Percentiles rank a stretch among this genome's conserved stretches.
Conservation (phyloP, 441 rosid species). For the Metrosideros polymorpha region DNA sequence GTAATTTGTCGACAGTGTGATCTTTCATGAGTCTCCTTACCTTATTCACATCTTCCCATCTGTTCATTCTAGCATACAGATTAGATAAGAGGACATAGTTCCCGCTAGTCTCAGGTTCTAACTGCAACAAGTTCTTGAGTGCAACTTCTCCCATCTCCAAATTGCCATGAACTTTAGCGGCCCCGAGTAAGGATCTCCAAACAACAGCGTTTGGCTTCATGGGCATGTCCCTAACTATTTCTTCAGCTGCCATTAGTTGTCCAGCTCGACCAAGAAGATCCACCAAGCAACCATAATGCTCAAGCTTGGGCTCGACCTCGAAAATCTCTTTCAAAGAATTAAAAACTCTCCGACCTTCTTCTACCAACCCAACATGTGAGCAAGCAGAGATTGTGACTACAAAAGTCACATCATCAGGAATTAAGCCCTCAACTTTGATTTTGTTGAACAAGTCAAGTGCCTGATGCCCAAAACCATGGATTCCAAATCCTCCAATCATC, state of each 20-base stretch:
- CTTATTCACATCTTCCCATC: constrained; percentile 49
- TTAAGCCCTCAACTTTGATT: constrained; percentile 23
- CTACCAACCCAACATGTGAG: constrained; percentile 48
- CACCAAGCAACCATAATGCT: constrained; percentile 56
- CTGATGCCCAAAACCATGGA: constrained; percentile 38
- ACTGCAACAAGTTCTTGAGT: constrained; percentile 25
- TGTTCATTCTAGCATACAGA: constrained; percentile 39
- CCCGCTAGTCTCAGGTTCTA: constrained; percentile 43
- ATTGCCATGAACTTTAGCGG: constrained; percentile 45
- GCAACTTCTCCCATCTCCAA: constrained; percentile 38
- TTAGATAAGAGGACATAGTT: constrained; percentile 55
- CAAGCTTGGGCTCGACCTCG: constrained; percentile 35
- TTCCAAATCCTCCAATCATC: constrained; percentile 48
- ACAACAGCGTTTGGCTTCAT: constrained; percentile 43
- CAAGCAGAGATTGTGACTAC: constrained; percentile 41
- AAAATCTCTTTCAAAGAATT: constrained; percentile 28
- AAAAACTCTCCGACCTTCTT: constrained; percentile 32
- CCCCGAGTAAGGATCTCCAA: constrained; percentile 58
- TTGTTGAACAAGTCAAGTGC: constrained; percentile 26
- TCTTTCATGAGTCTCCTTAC: constrained; percentile 54
- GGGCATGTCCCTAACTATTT: constrained; percentile 39
- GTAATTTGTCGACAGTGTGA: constrained; percentile 29
- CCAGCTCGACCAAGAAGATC: constrained; percentile 62
- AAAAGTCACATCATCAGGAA: constrained; percentile 46
- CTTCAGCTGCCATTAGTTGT: constrained; percentile 33